Evolutionary conservation across 192 early-diverging fungal genomes (phyloP).

Genomic region (Entomortierella lignicola): DNA sequence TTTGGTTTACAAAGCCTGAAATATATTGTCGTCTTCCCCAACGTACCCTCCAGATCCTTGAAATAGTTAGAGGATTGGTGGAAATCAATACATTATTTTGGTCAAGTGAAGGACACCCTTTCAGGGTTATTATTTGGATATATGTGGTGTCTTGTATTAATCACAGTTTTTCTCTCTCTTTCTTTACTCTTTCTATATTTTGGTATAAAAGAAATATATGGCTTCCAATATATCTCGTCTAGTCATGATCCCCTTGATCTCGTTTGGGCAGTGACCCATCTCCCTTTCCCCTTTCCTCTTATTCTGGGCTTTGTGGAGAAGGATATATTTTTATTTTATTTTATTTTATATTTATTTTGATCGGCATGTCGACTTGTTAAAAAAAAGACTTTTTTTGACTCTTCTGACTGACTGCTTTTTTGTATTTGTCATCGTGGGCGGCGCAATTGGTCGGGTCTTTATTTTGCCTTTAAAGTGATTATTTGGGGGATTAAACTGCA

Average conservation of each 20-base stretch:
- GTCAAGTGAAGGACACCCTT: background rate
- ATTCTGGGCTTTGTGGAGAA: background rate
- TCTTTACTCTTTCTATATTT: constrained; percentile 8
- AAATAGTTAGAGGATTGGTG: background rate
- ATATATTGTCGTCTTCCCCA: background rate
- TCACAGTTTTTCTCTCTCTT: constrained; percentile 7
- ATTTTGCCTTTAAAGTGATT: background rate
- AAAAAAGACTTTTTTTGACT: too few relatives aligned
- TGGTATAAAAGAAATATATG: background rate
- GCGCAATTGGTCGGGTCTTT: constrained; percentile 2
- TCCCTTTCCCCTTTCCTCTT: background rate
- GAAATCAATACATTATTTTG: background rate
- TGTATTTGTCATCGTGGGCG: constrained; percentile 14
- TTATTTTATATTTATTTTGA: background rate
- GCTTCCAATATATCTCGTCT: background rate
- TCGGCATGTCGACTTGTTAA: background rate
- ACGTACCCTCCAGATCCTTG: background rate
- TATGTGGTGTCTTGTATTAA: constrained; percentile 19
- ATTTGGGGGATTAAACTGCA: background rate
- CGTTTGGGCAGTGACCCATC: background rate
- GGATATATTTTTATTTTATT: background rate
- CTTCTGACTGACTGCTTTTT: constrained; percentile 8
- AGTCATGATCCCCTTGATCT: too few relatives aligned
- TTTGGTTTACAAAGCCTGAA: background rate
- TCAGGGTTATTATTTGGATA: background rate